Evolutionary conservation across 2,329 filamentous ascomycete species (phyloP).

Genomic region (Talaromyces sp.): DNA sequence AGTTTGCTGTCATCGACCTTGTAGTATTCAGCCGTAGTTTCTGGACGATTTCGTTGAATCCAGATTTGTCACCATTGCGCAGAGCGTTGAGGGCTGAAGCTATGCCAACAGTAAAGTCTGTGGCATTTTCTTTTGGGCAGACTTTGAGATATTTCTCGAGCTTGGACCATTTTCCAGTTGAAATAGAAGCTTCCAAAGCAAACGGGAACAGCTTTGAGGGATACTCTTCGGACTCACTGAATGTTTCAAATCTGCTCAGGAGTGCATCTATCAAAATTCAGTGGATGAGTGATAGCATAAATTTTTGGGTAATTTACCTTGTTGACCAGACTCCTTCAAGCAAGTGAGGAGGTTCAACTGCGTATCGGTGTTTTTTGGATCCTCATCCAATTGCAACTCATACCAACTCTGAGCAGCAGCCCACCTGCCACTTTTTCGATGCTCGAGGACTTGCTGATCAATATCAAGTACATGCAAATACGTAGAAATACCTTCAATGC

Average conservation of each 20-base stretch:
- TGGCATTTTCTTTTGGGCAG: slow-evolving; percentile 36
- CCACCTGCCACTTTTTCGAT: slow-evolving; percentile 91
- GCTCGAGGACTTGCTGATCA: slow-evolving; percentile 87
- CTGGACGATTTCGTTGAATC: slow-evolving; percentile 58
- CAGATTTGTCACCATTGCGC: slow-evolving; percentile 48
- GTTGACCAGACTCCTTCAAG: slow-evolving; percentile 90
- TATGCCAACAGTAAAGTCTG: slow-evolving; percentile 79
- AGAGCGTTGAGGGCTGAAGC: slow-evolving; percentile 65
- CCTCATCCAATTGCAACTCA: slow-evolving; percentile 78
- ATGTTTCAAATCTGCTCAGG: slow-evolving; percentile 78
- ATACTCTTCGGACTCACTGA: slow-evolving; percentile 53
- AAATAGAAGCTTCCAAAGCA: slow-evolving; percentile 88
- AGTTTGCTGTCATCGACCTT: slow-evolving; percentile 69
- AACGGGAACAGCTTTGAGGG: slow-evolving; percentile 70
- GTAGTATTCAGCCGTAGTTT: slow-evolving; percentile 68
- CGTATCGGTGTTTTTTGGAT: slow-evolving; percentile 70
- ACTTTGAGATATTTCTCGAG: slow-evolving; percentile 62
- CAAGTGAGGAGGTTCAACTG: slow-evolving; percentile 84
- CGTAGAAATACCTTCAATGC: slow-evolving; percentile 88
- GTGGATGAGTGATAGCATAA: not conserved
- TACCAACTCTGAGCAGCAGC: slow-evolving; percentile 97
- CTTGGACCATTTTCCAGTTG: slow-evolving; percentile 74
- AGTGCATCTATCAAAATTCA: slow-evolving; percentile 62
- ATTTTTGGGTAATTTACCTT: slow-evolving; percentile 57
- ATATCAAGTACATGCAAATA: slow-evolving; percentile 83